Base-by-base conservation (phyloP, 2,329 filamentous ascomycete species). In the Biscogniauxia sp. region DNA sequence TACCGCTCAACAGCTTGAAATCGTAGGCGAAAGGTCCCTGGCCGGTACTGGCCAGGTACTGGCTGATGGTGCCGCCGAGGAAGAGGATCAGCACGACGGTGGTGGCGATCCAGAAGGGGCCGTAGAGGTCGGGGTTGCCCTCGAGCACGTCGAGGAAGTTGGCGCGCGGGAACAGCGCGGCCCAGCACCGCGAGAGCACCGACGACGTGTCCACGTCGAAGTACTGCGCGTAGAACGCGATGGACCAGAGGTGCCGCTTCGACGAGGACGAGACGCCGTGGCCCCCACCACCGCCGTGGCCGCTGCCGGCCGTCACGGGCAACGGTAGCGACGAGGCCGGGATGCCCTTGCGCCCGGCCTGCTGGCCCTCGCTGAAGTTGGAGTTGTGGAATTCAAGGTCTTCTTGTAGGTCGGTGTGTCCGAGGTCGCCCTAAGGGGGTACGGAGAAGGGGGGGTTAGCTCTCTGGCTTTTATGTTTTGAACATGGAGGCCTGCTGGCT, bases 361-460 rank as follows among this genome's bases (percentile, higher is more conserved):
- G 75, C 64, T 82, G 71, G 73, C 82, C 73, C 60, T 87, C 87
- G 71, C 88, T 86, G 77, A 96, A 96, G 80, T 91, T 86, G 67
- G 93, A 97, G 73, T 88, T 91, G 83, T 99, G 95, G 81, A 99
- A 99, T 84, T 98, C 95, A 75, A 99, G 93, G 79, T 98, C 95
- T 77, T 97, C 94, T 82, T 97, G 93, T 23, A 99, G 89, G 77
- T 99, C 95, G 60, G 95, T 99, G 79, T 97, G 93, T 72, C 95
- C 95, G 74, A 99, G 88, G 79, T 99, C 95, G 72, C 94, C 94
- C 93, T 98, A 75, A 5, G 9, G 13, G 45, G 17, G 3, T 20
- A 53, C 25, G 37, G 2, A 23, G 11, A 5, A 32, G 25, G 20
- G 51, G 53, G 55, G 51, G 64, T 68, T 59, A 69, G 64, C 51